Conservation (phyloP, 2,329 filamentous ascomycete species). For the Acarospora socialis region DNA sequence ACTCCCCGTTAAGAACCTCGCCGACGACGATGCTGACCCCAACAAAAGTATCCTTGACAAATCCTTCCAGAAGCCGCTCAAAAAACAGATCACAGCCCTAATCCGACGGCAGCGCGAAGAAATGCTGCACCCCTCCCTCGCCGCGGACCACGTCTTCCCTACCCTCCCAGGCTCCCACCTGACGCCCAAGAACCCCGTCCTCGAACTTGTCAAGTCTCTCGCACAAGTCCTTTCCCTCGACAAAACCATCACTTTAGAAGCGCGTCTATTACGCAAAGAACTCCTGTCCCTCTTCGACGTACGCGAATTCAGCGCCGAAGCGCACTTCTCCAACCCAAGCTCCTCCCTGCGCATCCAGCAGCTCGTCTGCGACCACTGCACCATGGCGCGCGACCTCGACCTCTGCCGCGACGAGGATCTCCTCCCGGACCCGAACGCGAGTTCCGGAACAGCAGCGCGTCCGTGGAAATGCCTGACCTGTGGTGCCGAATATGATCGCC, state of each 20-base stretch:
- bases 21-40: slow-evolving; percentile 43
- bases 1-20: slow-evolving; percentile 41
- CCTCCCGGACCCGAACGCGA: slow-evolving; percentile 37
- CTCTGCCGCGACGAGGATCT: slow-evolving; percentile 81
- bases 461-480: slow-evolving; percentile 67
- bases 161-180: slow-evolving; percentile 59
- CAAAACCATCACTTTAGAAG: slow-evolving; percentile 79
- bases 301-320: slow-evolving; percentile 80
- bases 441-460: slow-evolving; percentile 13
- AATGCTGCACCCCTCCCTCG: slow-evolving; percentile 75
- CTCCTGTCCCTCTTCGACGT: slow-evolving; percentile 83
- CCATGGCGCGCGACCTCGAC: slow-evolving; percentile 75
- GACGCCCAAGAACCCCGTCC: slow-evolving; percentile 36
- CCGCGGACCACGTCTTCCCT: slow-evolving; percentile 76
- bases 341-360: slow-evolving; percentile 58
- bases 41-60: slow-evolving; percentile 57
- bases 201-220: slow-evolving; percentile 83
- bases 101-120: slow-evolving; percentile 77
- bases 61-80: slow-evolving; percentile 73
- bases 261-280: slow-evolving; percentile 75
- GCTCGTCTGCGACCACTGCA: slow-evolving; percentile 81
- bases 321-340: slow-evolving; percentile 75
- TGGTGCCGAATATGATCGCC: slow-evolving; percentile 57
- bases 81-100: slow-evolving; percentile 73
- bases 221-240: slow-evolving; percentile 88